A percentile compares a stretch with the other conserved stretches of the same genome.
phyloP scores from a whole-genome alignment of 331 rosid species.

The Spiraea crenata region DNA sequence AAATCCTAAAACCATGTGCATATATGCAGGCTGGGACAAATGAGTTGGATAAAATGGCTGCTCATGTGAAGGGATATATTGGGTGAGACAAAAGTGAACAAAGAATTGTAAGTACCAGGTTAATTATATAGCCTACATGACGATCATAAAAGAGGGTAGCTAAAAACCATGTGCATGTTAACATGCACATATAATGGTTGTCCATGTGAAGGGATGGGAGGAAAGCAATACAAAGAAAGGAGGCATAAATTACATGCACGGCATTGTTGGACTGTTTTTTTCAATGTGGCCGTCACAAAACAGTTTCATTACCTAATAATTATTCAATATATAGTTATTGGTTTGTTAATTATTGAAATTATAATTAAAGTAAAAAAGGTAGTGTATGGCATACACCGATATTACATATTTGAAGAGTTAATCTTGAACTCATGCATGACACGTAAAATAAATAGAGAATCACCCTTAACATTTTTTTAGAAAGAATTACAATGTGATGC shows the following conservation, averaged over 20 bases:
- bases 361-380: too few species aligned
- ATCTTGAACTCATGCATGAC: too few species aligned
- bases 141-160: constrained; percentile 3
- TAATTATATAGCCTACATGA: neutral
- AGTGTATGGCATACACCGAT: too few species aligned
- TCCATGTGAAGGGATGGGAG: constrained; percentile 40
- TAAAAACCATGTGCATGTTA: constrained; percentile 28
- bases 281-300: too few species aligned
- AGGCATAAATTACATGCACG: constrained; percentile 19
- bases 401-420: too few species aligned
- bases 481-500: too few species aligned
- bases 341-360: too few species aligned
- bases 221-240: constrained; percentile 11
- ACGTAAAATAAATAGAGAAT: too few species aligned
- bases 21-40: constrained; percentile 4
- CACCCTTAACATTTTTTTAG: too few species aligned
- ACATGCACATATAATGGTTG: constrained; percentile 15
- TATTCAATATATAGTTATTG: too few species aligned
- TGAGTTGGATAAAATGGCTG: constrained; percentile 4
- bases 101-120: neutral
- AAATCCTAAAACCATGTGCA: constrained; percentile 11
- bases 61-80: constrained; percentile 4
- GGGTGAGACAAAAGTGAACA: neutral
- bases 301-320: too few species aligned
- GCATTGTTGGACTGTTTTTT: too few species aligned